Evolutionary conservation across 768 basidiomycete species (phyloP), one percentile per base, ranked within the genome.

Genomic region (Macrolepiota fuliginosa): DNA sequence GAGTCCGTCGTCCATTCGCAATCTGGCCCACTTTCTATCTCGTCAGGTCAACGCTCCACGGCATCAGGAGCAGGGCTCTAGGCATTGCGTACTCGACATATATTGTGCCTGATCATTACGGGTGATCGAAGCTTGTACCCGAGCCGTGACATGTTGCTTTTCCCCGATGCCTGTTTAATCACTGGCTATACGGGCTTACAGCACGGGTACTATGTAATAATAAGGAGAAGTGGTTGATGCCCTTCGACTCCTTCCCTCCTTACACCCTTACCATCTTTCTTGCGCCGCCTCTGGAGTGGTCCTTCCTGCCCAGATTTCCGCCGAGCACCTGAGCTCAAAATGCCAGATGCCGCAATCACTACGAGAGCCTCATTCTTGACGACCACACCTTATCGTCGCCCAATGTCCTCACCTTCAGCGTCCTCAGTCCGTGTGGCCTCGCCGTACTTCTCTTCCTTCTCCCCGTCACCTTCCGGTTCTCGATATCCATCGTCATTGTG

Each of bases 151-250:
- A 49, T 19, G 35, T 19, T 36, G 22, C 19, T 54, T 35, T n/a
- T 32, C 9, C 22, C 22, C 24, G 11, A 15, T 13, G 25, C 12
- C 47, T 24, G 3, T 49, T 49, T 49, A 49, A 49, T 49, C 19
- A 24, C 35, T 39, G 46, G 56, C 56, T 35, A 49, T 50, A 49
- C 56, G 22, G 39, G 50, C 58, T 59, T 59, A 52, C 50, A 59
- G 58, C 57, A 58, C 50, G 57, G 46, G 45, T 37, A 24, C 54
- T 19, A 45, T 11, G 27, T 52, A 37, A 51, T 40, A 42, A 45
- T 59, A 51, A 51, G 29, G n/a, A 53, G 50, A 6, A 54, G 32
- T 15, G 5, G 24, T 27, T 19, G 39, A 4, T 24, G 11, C 47
- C 49, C 25, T 39, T 35, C 22, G 19, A 36, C 37, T 50, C 29